Conservation (phyloP, 2,329 filamentous ascomycete species). For the Neopestalotiopsis sp. region DNA sequence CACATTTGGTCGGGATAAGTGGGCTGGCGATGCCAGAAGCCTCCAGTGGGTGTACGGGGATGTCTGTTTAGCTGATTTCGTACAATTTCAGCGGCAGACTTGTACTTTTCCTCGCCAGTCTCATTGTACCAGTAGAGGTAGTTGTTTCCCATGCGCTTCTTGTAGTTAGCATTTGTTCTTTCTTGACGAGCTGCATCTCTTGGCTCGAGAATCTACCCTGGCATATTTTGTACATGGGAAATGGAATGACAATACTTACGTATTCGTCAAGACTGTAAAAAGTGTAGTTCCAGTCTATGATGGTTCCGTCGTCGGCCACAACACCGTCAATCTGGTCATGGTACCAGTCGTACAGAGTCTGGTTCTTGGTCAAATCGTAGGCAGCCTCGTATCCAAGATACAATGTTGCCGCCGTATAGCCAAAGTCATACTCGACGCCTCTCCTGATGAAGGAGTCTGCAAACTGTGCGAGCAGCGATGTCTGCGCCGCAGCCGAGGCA, state of each 20-base stretch:
- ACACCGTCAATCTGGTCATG: constrained; percentile 48
- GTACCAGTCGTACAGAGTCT: constrained; percentile 48
- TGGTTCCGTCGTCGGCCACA: constrained; percentile 53
- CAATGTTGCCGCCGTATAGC: constrained; percentile 51
- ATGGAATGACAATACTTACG: background rate
- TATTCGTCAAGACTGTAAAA: constrained; percentile 59
- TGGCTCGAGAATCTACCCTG: background rate
- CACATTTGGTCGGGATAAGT: constrained; percentile 54
- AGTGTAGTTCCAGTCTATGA: constrained; percentile 49
- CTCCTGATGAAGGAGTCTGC: constrained; percentile 51
- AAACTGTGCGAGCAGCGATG: constrained; percentile 19
- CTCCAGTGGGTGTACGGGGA: constrained; percentile 54
- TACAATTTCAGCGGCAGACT: constrained; percentile 50
- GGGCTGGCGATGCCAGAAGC: constrained; percentile 58
- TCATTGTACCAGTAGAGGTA: constrained; percentile 54
- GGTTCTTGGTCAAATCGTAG: constrained; percentile 47
- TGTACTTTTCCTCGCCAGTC: constrained; percentile 53
- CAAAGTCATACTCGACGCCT: constrained; percentile 42
- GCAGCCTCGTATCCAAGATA: constrained; percentile 52
- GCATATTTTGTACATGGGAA: background rate
- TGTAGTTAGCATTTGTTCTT: background rate
- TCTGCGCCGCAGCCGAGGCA: constrained; percentile 7
- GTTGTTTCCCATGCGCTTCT: constrained; percentile 53
- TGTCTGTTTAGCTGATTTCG: constrained; percentile 51
- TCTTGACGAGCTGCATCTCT: background rate